Percentiles rank a stretch among this genome's conserved stretches.
Conservation (phyloP, 257 asterid species). For the Dorcoceras hygrometricum region DNA sequence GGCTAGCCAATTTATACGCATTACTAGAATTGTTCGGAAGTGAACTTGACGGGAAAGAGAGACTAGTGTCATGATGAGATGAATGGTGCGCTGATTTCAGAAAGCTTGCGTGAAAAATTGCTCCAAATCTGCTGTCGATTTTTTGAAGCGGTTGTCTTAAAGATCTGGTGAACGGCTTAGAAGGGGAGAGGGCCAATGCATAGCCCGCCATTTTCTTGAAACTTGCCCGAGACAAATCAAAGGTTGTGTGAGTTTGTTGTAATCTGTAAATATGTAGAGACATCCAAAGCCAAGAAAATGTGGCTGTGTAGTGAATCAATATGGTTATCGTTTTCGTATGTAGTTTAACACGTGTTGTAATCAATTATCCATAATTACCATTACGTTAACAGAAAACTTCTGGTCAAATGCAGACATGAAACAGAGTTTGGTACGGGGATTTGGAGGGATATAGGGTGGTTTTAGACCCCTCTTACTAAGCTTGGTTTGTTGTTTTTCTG, state of each 20-base stretch:
- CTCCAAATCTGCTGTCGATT: constrained; percentile 10
- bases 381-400: background rate
- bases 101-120: constrained; percentile 12
- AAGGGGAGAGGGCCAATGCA: constrained; percentile 44
- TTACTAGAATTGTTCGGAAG: constrained; percentile 6
- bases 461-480: too few species aligned
- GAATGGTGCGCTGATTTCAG: constrained; percentile 17
- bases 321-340: background rate
- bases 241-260: too few species aligned
- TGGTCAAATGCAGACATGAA: background rate
- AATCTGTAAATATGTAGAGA: background rate
- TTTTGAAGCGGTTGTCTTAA: constrained; percentile 22
- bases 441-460: too few species aligned
- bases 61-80: constrained; percentile 5
- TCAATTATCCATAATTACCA: constrained; percentile 7
- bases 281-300: background rate
- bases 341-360: constrained; percentile 8
- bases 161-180: constrained; percentile 36
- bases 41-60: constrained; percentile 17
- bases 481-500: too few species aligned
- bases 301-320: background rate
- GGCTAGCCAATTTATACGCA: constrained; percentile 9
- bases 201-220: constrained; percentile 43
- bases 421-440: too few species aligned
- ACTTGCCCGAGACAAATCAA: background rate